These are phyloP conservation scores for Ophiostoma angusticollis DNA, from an alignment of 2,329 filamentous ascomycete genomes.

Conservation along the genomic window DNA sequence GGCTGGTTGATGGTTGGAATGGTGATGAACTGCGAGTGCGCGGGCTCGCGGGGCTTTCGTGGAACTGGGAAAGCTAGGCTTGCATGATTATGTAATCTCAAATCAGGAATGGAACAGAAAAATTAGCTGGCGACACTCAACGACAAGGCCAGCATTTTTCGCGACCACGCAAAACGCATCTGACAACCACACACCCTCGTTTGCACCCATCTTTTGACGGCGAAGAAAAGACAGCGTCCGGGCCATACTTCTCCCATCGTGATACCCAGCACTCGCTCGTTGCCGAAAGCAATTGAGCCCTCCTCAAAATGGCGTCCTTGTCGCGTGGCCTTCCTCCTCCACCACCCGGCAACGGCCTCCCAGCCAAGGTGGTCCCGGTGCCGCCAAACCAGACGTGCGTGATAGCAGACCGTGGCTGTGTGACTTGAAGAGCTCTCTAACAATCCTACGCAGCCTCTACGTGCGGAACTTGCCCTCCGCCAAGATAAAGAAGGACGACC, in stretches of 20 bases:
- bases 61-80: too few species aligned
- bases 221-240: too few species aligned
- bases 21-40: too few species aligned
- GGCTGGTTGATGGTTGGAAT: too few species aligned
- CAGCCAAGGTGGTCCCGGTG: conserved; percentile 35
- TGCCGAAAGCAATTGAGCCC: neutral
- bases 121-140: conserved; percentile 1
- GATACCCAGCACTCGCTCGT: neutral
- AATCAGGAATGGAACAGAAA: conserved; percentile 1
- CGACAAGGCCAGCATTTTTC: conserved; percentile 1
- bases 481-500: conserved; percentile 79
- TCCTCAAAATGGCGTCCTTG: conserved; percentile 21
- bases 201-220: too few species aligned
- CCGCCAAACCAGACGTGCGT: conserved; percentile 67
- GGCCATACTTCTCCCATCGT: neutral
- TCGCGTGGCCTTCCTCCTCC: conserved; percentile 20
- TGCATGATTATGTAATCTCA: neutral
- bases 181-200: too few species aligned
- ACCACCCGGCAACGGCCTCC: conserved; percentile 17
- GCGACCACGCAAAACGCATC: conserved; percentile 1
- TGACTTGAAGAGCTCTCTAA: neutral
- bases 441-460: conserved; percentile 53
- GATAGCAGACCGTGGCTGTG: neutral
- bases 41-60: neutral
- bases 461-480: conserved; percentile 73